These are phyloP conservation scores for Neltuma alba DNA, from an alignment of 306 rosid genomes.

Conservation along the genomic window DNA sequence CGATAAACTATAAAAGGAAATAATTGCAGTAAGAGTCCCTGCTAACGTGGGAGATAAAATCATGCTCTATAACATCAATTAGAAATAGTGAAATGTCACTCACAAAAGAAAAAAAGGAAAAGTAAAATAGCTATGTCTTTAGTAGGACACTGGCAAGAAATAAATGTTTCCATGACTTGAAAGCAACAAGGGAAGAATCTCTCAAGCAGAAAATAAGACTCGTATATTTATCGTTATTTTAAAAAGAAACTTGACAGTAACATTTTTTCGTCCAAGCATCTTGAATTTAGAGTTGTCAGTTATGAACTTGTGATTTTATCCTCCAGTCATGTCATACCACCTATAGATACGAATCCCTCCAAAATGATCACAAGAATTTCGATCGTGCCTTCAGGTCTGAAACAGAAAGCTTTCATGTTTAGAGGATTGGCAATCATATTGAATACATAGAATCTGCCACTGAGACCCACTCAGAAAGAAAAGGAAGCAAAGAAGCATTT, in stretches of 20 bases:
- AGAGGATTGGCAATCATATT: not conserved
- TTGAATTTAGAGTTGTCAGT: not conserved
- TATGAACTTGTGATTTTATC: not conserved
- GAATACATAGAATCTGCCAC: constrained; percentile 10
- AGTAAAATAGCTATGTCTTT: not conserved
- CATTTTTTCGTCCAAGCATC: not conserved
- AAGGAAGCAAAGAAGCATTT: constrained; percentile 19
- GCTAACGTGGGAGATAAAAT: constrained; percentile 39
- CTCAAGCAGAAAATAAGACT: not conserved
- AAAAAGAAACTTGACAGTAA: not conserved
- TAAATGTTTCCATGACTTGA: constrained; percentile 40
- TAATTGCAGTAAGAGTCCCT: constrained; percentile 35
- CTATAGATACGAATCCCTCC: constrained; percentile 17
- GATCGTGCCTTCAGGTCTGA: constrained; percentile 7
- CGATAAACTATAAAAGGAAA: constrained; percentile 38
- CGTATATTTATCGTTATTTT: not conserved
- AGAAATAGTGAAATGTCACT: constrained; percentile 10
- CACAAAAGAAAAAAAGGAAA: not conserved
- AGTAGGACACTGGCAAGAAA: constrained; percentile 50
- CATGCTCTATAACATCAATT: constrained; percentile 14
- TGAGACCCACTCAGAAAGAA: not conserved
- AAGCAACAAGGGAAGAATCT: constrained; percentile 47
- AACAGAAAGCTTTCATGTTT: not conserved
- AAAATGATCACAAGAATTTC: not conserved
- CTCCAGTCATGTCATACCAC: constrained; percentile 46